Base-by-base conservation (phyloP, 164 flowering plant genomes). In the Amborella trichopoda region DNA sequence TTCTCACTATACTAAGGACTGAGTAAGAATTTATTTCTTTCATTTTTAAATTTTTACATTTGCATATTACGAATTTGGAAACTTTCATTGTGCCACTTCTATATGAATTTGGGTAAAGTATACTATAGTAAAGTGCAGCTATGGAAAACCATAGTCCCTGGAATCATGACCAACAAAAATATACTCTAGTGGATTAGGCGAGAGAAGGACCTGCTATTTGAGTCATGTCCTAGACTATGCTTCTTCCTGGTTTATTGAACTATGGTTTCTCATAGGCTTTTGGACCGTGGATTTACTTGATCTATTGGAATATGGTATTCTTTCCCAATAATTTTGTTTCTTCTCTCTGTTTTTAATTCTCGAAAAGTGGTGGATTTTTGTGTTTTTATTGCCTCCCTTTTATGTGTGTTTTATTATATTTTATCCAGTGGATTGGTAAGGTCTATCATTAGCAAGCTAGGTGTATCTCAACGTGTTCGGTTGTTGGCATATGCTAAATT, bases 391-490 rank as follows among this genome's bases (percentile, higher is more conserved):
- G n/a, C 10, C 25, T 16, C 44, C 11, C 14, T 18, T 37, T 22
- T 22, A 21, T 28, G 28, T 40, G 25, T 16, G n/a, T 39, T 40
- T 36, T 18, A 46, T 36, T 46, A 6, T 19, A 46, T 46, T 40
- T 49, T 2, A 63, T 60, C 19, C 75, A 90, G 97, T 68, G 94
- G 84, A 39, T 56, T 86, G n/a, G 52, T 90, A 50, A 73, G 80
- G 57, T 83, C 97, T 27, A 28, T 75, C 45, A 46, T 63, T 27
- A 65, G 76, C 60, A 78, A 77, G 63, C 63, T 90, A 54, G 91
- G 94, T 26, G 87, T 86, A 53, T 33, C 95, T 30, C 79, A 65
- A 39, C 68, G 48, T 17, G 51, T 66, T 49, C 73, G 95, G 52
- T 63, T 86, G 28, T 53, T 83, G 11, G 61, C 75, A 17, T 86